Percentiles rank a stretch among this genome's conserved stretches.
Evolutionary conservation across 192 early-diverging fungal genomes (phyloP).

Genomic region (Entophlyctis luteolus): DNA sequence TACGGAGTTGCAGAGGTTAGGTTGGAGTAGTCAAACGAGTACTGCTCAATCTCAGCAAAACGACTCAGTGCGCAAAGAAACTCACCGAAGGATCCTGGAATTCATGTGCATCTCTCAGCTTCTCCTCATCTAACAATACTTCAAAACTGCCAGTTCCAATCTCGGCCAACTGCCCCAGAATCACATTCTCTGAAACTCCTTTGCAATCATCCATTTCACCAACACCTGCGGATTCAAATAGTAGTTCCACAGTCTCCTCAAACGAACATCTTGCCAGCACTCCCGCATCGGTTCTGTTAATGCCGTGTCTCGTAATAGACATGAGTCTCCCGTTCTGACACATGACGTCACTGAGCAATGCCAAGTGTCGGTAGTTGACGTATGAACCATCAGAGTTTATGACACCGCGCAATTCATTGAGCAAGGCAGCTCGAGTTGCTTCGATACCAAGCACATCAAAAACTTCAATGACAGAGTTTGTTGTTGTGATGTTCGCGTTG

Average conservation of each 20-base stretch:
- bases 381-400: constrained; percentile 95
- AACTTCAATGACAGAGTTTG: constrained; percentile 91
- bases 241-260: constrained; percentile 97
- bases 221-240: constrained; percentile 89
- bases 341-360: constrained; percentile 95
- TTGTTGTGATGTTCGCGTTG: constrained; percentile 73
- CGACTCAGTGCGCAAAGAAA: neutral
- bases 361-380: constrained; percentile 97
- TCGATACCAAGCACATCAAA: constrained; percentile 92
- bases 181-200: constrained; percentile 96
- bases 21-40: neutral
- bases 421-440: constrained; percentile 83
- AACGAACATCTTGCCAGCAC: constrained; percentile 94
- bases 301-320: constrained; percentile 97
- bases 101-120: constrained; percentile 65
- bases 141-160: constrained; percentile 93
- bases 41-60: neutral
- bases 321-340: constrained; percentile 87
- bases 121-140: constrained; percentile 88
- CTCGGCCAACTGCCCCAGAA: constrained; percentile 95
- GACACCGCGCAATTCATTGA: constrained; percentile 86
- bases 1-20: constrained; percentile 64
- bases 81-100: constrained; percentile 12
- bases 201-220: constrained; percentile 92
- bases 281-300: constrained; percentile 92